Conservation (phyloP, 148 eudicot genomes). For the Polygonum maritimum region DNA sequence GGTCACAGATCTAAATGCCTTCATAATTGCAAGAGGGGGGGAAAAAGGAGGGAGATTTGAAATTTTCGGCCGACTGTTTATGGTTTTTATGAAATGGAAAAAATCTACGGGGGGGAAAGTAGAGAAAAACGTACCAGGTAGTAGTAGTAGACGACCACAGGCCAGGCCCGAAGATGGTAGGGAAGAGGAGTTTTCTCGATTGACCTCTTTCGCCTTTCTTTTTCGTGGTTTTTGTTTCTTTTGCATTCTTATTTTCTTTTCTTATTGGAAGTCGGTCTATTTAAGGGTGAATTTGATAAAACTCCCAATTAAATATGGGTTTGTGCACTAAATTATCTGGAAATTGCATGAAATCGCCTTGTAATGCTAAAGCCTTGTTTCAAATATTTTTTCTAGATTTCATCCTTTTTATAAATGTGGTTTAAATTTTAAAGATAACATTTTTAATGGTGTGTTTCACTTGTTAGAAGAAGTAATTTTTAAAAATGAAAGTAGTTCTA, state of each 20-base stretch:
- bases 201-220: neutral
- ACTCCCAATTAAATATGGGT: no score
- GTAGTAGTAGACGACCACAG: neutral
- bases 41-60: conserved; percentile 8
- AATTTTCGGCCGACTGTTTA: neutral
- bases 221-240: neutral
- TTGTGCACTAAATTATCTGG: no score
- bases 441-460: no score
- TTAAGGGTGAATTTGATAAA: no score
- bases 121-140: conserved; percentile 3
- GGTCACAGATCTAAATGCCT: neutral
- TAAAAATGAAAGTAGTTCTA: no score
- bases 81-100: neutral
- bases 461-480: no score
- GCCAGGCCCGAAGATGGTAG: neutral
- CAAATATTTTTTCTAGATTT: no score
- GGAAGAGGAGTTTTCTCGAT: conserved; percentile 2
- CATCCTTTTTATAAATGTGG: no score
- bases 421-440: no score
- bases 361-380: no score
- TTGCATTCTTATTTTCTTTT: neutral
- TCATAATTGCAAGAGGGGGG: neutral
- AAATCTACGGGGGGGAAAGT: neutral
- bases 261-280: no score
- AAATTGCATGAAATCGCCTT: no score